These are phyloP conservation scores for Trichomonascaceae sp. DNA, from an alignment of 1,139 yeast species.

Conservation along the genomic window DNA sequence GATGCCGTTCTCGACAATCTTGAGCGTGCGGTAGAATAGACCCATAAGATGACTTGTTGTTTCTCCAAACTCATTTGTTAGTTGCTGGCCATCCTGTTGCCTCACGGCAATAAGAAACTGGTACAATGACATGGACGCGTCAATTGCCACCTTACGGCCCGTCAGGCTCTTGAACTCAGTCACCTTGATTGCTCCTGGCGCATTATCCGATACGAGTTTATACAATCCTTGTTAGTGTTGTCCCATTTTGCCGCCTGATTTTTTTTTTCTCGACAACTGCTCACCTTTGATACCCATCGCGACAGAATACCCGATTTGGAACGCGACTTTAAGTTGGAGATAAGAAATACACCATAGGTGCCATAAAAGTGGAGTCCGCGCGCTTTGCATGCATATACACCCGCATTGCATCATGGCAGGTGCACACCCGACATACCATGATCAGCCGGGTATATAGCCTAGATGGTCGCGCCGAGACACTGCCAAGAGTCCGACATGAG, in stretches of 20 bases:
- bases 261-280: not conserved
- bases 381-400: too few species aligned
- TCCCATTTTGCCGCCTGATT: too few species aligned
- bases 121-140: conserved; percentile 76
- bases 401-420: too few species aligned
- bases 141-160: conserved; percentile 92
- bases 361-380: too few species aligned
- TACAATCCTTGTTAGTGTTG: conserved; percentile 39
- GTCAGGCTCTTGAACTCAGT: conserved; percentile 74
- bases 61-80: conserved; percentile 79
- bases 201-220: conserved; percentile 74
- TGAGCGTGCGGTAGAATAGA: conserved; percentile 79
- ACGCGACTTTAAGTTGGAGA: too few species aligned
- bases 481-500: too few species aligned
- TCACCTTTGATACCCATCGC: conserved; percentile 67
- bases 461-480: too few species aligned
- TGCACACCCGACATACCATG: too few species aligned
- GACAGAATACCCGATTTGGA: too few species aligned
- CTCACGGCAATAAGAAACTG: conserved; percentile 93
- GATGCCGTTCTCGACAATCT: conserved; percentile 81
- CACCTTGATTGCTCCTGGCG: conserved; percentile 68
- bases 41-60: conserved; percentile 93
- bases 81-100: conserved; percentile 91
- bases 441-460: too few species aligned
- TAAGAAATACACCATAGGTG: too few species aligned